phyloP scores from a whole-genome alignment of 208 protist genomes.

The Wallacemonas sp. region DNA sequence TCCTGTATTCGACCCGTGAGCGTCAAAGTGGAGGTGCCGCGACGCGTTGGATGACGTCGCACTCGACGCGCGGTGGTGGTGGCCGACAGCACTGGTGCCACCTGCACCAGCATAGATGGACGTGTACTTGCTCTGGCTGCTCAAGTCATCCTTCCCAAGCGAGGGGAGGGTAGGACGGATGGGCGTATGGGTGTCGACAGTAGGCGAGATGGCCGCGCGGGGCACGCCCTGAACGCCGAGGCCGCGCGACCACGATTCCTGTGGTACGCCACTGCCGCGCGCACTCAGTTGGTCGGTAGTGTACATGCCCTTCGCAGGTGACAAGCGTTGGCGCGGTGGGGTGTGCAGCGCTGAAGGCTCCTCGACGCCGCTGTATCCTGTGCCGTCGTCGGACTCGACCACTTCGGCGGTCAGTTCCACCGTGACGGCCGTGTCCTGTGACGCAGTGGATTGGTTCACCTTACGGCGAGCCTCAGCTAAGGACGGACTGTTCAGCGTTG shows the following conservation, averaged over 20 bases:
- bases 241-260: too few relatives aligned
- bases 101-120: neutral
- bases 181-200: slow-evolving; percentile 4
- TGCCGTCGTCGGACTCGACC: neutral
- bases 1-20: neutral
- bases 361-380: neutral
- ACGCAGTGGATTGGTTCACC: too few relatives aligned
- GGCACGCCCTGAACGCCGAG: too few relatives aligned
- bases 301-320: neutral
- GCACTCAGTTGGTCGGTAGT: too few relatives aligned
- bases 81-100: neutral
- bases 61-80: neutral
- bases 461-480: too few relatives aligned
- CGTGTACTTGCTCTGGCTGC: slow-evolving; percentile 15
- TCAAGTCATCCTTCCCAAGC: slow-evolving; percentile 4
- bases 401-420: neutral
- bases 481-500: neutral
- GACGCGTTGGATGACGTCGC: neutral
- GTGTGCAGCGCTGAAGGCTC: neutral
- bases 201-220: neutral
- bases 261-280: too few relatives aligned
- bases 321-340: neutral
- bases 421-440: neutral
- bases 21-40: neutral
- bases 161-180: neutral